Conservation (phyloP, 192 early-diverging fungal genomes). For the Entomortierella chlamydospora region DNA sequence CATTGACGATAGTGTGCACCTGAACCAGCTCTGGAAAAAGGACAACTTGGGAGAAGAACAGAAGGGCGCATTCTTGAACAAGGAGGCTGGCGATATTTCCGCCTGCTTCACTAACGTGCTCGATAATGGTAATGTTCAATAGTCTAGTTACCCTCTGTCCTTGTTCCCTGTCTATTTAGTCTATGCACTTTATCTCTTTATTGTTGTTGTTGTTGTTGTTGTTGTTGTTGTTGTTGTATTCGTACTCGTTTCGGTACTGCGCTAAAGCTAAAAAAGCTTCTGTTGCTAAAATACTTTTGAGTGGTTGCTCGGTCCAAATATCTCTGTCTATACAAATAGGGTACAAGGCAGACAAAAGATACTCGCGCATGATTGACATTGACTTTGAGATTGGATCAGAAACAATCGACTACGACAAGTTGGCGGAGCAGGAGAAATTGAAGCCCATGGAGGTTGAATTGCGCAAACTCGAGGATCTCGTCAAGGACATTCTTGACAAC, state of each 20-base stretch:
- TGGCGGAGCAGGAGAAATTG: constrained; percentile 83
- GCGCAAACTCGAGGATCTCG: constrained; percentile 78
- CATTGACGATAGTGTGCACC: constrained; percentile 75
- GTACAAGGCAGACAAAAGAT: constrained; percentile 61
- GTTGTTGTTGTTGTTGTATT: constrained; percentile 18
- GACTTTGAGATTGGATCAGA: constrained; percentile 89
- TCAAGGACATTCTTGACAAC: constrained; percentile 84
- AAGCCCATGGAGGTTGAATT: constrained; percentile 92
- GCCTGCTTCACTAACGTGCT: constrained; percentile 88
- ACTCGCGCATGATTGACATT: constrained; percentile 75
- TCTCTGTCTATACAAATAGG: constrained; percentile 39
- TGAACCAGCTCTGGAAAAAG: constrained; percentile 80
- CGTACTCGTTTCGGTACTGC: constrained; percentile 30
- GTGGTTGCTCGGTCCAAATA: too few species aligned
- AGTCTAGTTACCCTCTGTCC: background rate
- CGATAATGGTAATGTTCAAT: constrained; percentile 65
- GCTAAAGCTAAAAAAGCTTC: too few species aligned
- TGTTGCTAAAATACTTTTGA: too few species aligned
- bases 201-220: background rate
- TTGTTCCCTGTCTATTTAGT: constrained; percentile 1
- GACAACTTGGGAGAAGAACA: constrained; percentile 72
- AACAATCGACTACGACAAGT: constrained; percentile 77
- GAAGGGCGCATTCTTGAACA: constrained; percentile 80
- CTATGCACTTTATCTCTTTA: background rate
- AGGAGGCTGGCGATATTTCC: constrained; percentile 84